phyloP scores from a whole-genome alignment of 169 alveolate genomes.

The Eimeria sp. region DNA sequence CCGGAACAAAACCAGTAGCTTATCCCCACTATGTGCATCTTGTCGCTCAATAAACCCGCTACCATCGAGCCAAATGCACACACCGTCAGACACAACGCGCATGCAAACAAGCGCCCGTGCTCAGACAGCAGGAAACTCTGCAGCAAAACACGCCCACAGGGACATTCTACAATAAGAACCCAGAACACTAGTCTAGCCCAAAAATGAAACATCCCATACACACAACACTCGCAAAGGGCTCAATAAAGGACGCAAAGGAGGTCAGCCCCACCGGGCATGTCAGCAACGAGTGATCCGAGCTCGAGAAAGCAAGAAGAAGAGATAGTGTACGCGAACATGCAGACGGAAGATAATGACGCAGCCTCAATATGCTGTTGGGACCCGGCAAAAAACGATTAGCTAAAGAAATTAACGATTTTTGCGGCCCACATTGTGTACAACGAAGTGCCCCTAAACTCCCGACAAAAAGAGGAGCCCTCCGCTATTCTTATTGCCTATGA shows the following conservation, averaged over 20 bases:
- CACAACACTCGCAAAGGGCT: not conserved
- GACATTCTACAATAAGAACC: not conserved
- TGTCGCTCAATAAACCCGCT: slow-evolving; percentile 77
- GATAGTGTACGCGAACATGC: not conserved
- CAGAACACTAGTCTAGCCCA: not conserved
- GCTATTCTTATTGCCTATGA: not conserved
- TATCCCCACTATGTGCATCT: slow-evolving; percentile 61
- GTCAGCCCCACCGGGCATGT: not conserved
- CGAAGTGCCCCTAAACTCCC: too few relatives aligned
- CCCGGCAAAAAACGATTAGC: not conserved
- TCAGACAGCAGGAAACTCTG: slow-evolving; percentile 37
- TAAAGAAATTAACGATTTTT: too few relatives aligned
- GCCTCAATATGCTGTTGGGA: not conserved
- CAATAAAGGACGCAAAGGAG: not conserved
- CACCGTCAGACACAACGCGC: slow-evolving; percentile 70
- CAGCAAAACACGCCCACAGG: not conserved
- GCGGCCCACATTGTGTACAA: too few relatives aligned
- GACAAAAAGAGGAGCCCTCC: too few relatives aligned
- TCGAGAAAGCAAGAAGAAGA: not conserved
- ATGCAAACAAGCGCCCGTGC: slow-evolving; percentile 69
- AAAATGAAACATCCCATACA: not conserved
- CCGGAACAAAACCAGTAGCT: slow-evolving; percentile 72
- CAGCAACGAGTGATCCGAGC: not conserved
- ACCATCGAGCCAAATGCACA: slow-evolving; percentile 74
- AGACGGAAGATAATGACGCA: not conserved